Base-by-base conservation (phyloP, 2,329 filamentous ascomycete genomes). In the Fusarium bactridioides region DNA sequence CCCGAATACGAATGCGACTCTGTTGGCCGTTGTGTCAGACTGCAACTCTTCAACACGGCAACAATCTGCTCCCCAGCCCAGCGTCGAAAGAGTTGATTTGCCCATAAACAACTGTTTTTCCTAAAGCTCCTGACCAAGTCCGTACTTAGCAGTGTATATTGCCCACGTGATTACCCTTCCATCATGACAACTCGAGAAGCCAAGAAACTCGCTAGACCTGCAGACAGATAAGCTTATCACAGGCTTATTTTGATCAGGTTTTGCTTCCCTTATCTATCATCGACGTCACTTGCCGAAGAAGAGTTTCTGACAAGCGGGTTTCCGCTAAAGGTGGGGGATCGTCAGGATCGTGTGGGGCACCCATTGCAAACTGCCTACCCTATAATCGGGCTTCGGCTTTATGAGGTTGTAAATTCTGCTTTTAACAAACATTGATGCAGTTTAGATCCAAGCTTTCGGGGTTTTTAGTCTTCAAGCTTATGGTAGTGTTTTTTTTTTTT, bases 251-350 rank as follows among this genome's bases (percentile, higher is more conserved):
- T 66, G 38, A 44, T 50, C 29, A 29, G 37, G 33, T 45, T 56
- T 44, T 48, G 27, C 48, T 23, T 35, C 29, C 15, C 47, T 67
- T 67, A 47, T 56, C 56, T 47, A 45, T 53, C 47, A 53, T 44
- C 57, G 60, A 76, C 74, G 74, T 74, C 70, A 73, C 56, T 31
- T 21, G 38, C 29, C 8, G 41, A 13, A 27, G 33, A 38, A 38
- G 29, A 66, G 23, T 47, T 27, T 51, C 45, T 27, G 19, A 61
- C 64, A 61, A 53, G 23, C 19, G 25, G 18, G 41, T 25, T 23
- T 45, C 51, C 37, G 62, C 51, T 73, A 73, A 55, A 68, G 55
- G 70, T 74, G 70, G 70, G 70, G 70, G 70, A 74, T 73, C 70
- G 59, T 48, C 67, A 47, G 56, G 54, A 72, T 71, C 51, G 58